Base-by-base conservation (phyloP, 352 stramenopile genomes). In the Pseudoperonospora humuli region DNA sequence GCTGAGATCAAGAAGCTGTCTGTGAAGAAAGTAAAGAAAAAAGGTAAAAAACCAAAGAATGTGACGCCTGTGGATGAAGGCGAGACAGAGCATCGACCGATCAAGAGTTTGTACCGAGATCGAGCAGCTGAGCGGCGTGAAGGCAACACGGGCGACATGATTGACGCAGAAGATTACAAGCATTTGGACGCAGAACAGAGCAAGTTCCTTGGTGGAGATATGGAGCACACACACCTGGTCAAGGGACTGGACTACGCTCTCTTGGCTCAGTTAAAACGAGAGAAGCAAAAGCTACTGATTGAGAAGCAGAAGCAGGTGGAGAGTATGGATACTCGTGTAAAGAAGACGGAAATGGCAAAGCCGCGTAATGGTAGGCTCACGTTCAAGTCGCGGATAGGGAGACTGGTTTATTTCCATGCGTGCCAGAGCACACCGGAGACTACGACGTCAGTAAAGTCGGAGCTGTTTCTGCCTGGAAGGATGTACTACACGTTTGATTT, bases 221-320 rank as follows among this genome's bases (percentile, higher is more conserved):
- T 88, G 52, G 67, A 82, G 42, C 80, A 91, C 63, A 92, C 86
- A 23, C 84, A 95, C 59, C 45, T 95, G 13, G 85, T 96, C 3
- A 96, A 94, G 45, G 89, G 56, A 15, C 50, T 97, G 37, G 86
- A 97, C 72, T 75, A 83, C 26, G 70, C 84, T 8, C 57, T 97
- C 19, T 62, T 95, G 18, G 58, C 85, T 28, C 86, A 96, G 48
- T 64, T 95, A 18, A 88, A 90, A 52, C 59, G 68, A 13, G 82
- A 95, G 45, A 82, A 79, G 40, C 51, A 82, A 38, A 77, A 77
- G 44, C 53, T 88, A 9, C 42, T 56, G 46, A 46, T 41, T 1
- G 57, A 63, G 6, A 68, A 79, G 49, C 17, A 54, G 11, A 57
- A 75, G 25, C 26, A 60, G 4, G 26, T 50, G 13, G 21, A 52